Base-by-base conservation (phyloP, 768 basidiomycete species). In the Lactarius vividus region DNA sequence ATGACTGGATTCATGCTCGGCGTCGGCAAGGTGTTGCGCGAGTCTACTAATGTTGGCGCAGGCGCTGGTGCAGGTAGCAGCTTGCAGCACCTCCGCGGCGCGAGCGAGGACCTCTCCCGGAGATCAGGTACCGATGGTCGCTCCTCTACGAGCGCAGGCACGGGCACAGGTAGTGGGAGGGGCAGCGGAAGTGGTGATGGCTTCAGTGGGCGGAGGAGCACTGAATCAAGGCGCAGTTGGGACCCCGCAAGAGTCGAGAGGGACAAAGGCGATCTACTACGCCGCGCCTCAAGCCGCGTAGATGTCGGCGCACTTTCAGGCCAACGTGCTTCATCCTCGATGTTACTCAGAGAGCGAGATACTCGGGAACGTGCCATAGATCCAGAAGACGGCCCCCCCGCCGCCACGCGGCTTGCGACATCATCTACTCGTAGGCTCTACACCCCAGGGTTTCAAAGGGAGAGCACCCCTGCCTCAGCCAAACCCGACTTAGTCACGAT, bases 1-100 rank as follows among this genome's bases (percentile, higher is more conserved):
- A 78, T 91, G 74, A 94, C 92, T 9, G 87, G 85, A 49, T 84
- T 94, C 65, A 75, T 94, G 69, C 77, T 93, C n/a, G 88, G 88
- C 37, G 80, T 89, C 7, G 91, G 92, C 37, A 84, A 84, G 74
- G 80, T 88, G 13, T 74, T 92, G 65, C 81, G 85, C 65, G 91
- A 92, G 60, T 74, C 81, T 28, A 75, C 76, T 33, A 63, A 75
- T 59, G 52, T 75, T 53, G 72, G 55, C 2, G 31, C 54, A 5
- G 40, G 53, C 20, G n/a, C 7, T 26, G 37, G 52, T n/a, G 35
- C 26, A 7, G 16, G 74, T 62, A 72, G 74, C 13, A 77, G 76
- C 26, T 78, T 77, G 57, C 72, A 80, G 49, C 84, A 86, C 75
- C 75, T 75, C 39, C 75, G 85, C 65, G 84, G 83, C 57, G 74